Evolutionary conservation across 306 rosid species (phyloP), one percentile per base, ranked within the genome.

Genomic region (Senna tora): DNA sequence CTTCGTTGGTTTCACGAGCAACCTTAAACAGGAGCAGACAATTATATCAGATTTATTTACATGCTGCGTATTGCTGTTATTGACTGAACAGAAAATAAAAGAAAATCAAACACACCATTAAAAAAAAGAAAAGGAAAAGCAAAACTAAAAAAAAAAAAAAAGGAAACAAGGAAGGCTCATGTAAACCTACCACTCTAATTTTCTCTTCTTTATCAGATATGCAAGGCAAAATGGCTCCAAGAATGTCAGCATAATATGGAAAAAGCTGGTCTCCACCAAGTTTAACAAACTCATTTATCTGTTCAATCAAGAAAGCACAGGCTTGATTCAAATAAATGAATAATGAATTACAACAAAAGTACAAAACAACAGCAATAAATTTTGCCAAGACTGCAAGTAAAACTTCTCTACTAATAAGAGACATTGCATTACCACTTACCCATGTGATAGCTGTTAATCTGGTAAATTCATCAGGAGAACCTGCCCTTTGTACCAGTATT

Each of bases 191-290:
- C 88, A 88, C 97, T 88, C 97, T 85, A 61, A 95, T 95, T 82
- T 95, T 95, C 85, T 95, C 99, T 85, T 95, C 99, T 92, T 92
- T 92, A 84, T 95, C 99, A 59, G 99, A 87, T 81, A 95, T 92
- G 83, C 96, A 91, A 60, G 99, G 99, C 77, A 95, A 80, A 81
- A 95, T 95, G 70, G 96, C 99, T 69, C 96, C 97, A 65, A 95
- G 89, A 79, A 95, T 95, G 73, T 87, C 97, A 58, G 97, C 93
- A 80, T 91, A 95, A 71, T 95, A 89, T 32, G 96, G 97, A 82
- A 91, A 90, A 76, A 95, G 96, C 84, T 91, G 99, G 61, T 95
- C 99, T 65, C 97, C 99, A 64, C 97, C 97, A 81, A 95, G 99
- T 86, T 89, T 95, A 75, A 95, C 96, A 78, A 95, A 95, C 85